These are phyloP conservation scores for Fusarium sp. DNA, from an alignment of 2,329 filamentous ascomycete species.

Conservation along the genomic window DNA sequence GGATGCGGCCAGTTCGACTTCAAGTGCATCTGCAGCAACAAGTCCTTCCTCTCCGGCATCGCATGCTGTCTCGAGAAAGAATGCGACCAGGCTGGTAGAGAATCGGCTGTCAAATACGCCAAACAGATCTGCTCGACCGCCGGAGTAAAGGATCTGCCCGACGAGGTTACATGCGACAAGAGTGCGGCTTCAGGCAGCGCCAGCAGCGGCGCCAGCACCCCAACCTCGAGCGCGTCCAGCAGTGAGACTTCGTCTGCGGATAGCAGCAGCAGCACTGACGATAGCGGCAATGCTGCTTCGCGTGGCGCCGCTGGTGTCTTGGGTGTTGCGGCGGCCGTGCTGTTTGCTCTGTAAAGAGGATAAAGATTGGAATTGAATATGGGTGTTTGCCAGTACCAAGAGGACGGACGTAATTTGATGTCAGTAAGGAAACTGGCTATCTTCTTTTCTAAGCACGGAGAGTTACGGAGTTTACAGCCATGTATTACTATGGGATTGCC, in stretches of 20 bases:
- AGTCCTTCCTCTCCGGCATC: conserved; percentile 57
- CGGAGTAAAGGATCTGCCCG: conserved; percentile 54
- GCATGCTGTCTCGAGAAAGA: conserved; percentile 59
- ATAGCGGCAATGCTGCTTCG: conserved; percentile 23
- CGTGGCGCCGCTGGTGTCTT: conserved; percentile 43
- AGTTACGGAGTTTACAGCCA: conserved; percentile 29
- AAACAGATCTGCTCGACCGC: conserved; percentile 56
- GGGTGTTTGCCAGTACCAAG: background rate
- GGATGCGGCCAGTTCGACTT: conserved; percentile 58
- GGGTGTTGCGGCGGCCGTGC: conserved; percentile 50
- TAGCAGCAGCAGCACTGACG: background rate
- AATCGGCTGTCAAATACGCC: conserved; percentile 56
- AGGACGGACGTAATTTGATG: conserved; percentile 19
- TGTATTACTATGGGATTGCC: conserved; percentile 29
- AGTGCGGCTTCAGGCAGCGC: conserved; percentile 23
- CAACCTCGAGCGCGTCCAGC: conserved; percentile 27
- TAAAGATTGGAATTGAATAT: background rate
- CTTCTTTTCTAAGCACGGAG: conserved; percentile 23
- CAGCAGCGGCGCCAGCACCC: conserved; percentile 5
- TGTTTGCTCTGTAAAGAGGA: conserved; percentile 49
- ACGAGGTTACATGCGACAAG: conserved; percentile 55
- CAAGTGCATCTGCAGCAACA: conserved; percentile 60
- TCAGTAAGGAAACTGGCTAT: background rate
- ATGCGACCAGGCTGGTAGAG: conserved; percentile 54
- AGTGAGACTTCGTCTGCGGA: conserved; percentile 8